These are phyloP conservation scores for Arachis hypogaea DNA, from an alignment of 306 rosid species.

Conservation along the genomic window DNA sequence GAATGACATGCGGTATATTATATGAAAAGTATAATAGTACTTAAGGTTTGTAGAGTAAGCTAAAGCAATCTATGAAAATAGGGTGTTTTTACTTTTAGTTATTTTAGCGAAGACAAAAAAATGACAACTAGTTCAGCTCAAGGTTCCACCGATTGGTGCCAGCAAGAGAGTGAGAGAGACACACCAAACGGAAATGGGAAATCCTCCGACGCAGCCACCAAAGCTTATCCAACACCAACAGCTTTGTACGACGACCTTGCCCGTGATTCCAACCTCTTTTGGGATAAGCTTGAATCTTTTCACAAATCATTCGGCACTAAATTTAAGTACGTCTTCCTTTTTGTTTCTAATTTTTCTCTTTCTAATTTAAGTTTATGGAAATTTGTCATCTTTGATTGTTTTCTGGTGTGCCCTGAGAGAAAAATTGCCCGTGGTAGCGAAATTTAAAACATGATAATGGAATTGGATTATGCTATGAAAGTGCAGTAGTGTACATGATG, in stretches of 20 bases:
- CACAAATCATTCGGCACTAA: slow-evolving; percentile 59
- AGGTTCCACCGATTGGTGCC: slow-evolving; percentile 38
- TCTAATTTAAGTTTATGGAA: not conserved
- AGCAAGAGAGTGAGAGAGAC: slow-evolving; percentile 17
- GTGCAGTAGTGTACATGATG: not conserved
- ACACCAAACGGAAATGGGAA: slow-evolving; percentile 30
- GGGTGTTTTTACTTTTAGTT: too few relatives aligned
- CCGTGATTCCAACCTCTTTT: slow-evolving; percentile 63
- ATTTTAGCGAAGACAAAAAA: not conserved
- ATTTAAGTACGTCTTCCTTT: slow-evolving; percentile 46
- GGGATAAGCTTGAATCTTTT: slow-evolving; percentile 64
- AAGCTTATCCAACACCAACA: slow-evolving; percentile 60
- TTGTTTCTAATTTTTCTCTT: not conserved
- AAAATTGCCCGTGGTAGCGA: slow-evolving; percentile 16
- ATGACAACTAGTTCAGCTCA: slow-evolving; percentile 25
- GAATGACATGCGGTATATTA: not conserved
- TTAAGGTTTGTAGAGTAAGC: slow-evolving; percentile 9
- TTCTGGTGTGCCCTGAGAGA: not conserved
- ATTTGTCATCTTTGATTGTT: slow-evolving; percentile 12
- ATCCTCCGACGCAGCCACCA: slow-evolving; percentile 23
- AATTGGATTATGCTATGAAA: slow-evolving; percentile 22
- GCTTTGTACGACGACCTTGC: slow-evolving; percentile 58
- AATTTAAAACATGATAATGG: slow-evolving; percentile 8
- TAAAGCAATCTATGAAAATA: too few relatives aligned
- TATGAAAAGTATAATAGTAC: too few relatives aligned